Percentiles rank a stretch among this genome's conserved stretches.
These are phyloP conservation scores for Plasmodium inui DNA, from an alignment of 169 alveolate genomes.

Conservation along the genomic window DNA sequence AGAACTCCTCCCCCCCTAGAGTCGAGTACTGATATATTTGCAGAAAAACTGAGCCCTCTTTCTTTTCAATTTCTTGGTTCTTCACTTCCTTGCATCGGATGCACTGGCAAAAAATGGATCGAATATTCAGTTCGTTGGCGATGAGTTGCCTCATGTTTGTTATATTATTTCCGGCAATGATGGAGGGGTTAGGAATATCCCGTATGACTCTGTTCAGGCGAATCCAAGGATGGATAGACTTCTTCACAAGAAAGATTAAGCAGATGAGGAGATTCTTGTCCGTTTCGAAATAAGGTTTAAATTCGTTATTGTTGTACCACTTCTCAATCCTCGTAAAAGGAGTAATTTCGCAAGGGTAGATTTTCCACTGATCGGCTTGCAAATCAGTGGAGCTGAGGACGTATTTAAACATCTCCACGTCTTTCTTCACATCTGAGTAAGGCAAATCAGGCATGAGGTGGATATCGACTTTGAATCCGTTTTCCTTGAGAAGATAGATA, in stretches of 20 bases:
- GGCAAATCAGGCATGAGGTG: conserved; percentile 96
- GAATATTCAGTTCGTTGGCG: conserved; percentile 83
- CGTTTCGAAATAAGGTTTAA: conserved; percentile 92
- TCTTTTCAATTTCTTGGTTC: conserved; percentile 78
- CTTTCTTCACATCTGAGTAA: conserved; percentile 87
- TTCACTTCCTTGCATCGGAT: conserved; percentile 94
- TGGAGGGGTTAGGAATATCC: conserved; percentile 95
- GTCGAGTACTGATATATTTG: conserved; percentile 79
- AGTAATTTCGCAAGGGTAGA: conserved; percentile 95
- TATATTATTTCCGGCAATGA: conserved; percentile 93
- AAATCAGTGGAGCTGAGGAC: conserved; percentile 88
- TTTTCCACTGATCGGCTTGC: conserved; percentile 97
- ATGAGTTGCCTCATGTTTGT: conserved; percentile 93
- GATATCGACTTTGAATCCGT: conserved; percentile 94
- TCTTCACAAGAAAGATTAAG: conserved; percentile 88
- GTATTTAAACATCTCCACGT: conserved; percentile 90
- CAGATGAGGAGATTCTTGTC: conserved; percentile 84
- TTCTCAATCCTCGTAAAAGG: conserved; percentile 93
- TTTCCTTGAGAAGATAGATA: conserved; percentile 90
- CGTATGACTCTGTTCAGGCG: conserved; percentile 94
- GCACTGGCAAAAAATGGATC: conserved; percentile 91
- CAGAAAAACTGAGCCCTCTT: conserved; percentile 69
- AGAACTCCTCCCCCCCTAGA: conserved; percentile 86
- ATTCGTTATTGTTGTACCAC: conserved; percentile 89
- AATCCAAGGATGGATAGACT: conserved; percentile 95